These are phyloP conservation scores for Xanthoconium stramineum DNA, from an alignment of 768 basidiomycete genomes.

Conservation along the genomic window DNA sequence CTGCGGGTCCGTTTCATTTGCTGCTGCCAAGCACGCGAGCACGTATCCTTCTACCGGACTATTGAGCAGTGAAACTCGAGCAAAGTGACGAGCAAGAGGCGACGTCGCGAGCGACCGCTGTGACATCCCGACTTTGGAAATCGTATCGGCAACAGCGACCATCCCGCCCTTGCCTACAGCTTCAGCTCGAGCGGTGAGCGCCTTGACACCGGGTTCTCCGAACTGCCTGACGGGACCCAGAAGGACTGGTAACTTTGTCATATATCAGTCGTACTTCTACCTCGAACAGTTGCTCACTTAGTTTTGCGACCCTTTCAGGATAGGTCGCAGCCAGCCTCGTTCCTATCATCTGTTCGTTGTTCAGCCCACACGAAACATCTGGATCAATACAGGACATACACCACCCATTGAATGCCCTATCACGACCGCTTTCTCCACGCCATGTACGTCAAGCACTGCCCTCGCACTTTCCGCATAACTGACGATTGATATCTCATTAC, in stretches of 20 bases:
- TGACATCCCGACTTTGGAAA: conserved; percentile 4
- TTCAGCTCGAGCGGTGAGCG: not conserved
- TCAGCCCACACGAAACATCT: not conserved
- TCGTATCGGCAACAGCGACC: not conserved
- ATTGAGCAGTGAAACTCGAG: not conserved
- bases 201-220: not conserved
- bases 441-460: conserved; percentile 13
- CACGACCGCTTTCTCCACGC: conserved; percentile 2
- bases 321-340: not conserved
- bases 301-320: conserved; percentile 1
- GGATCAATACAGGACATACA: not conserved
- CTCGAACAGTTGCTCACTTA: not conserved
- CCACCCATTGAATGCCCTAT: conserved; percentile 7
- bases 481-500: conserved; percentile 11
- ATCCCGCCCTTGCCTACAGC: conserved; percentile 5
- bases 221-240: not conserved
- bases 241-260: not conserved
- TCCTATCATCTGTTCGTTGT: not conserved
- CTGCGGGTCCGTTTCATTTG: not conserved
- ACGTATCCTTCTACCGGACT: not conserved
- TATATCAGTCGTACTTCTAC: not conserved
- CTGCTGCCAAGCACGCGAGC: not conserved
- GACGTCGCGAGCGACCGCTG: not conserved
- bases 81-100: not conserved
- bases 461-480: conserved; percentile 10